Evolutionary conservation across 495 filamentous ascomycete species (phyloP), one percentile per base, ranked within the genome.

Genomic region (Talaromyces stipitatus): DNA sequence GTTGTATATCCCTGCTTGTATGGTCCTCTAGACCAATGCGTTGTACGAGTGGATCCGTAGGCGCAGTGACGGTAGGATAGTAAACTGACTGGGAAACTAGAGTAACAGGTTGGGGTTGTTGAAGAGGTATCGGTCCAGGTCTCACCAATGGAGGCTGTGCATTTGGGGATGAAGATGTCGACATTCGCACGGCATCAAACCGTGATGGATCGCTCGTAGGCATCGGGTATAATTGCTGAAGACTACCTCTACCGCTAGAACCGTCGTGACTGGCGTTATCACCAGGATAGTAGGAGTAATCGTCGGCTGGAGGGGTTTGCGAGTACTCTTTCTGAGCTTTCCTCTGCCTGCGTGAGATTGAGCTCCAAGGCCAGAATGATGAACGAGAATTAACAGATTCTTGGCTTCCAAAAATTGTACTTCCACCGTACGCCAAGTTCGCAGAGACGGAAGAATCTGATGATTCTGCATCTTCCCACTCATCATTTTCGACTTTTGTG

Each of bases 391-490:
- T 59, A 4, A 79, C 62, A 20, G 82, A 84, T 30, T 79, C 80
- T 47, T 61, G 62, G 57, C 78, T 79, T 55, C 69, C 60, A 57
- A 65, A 67, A 51, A 63, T 58, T 45, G 62, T 63, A 64, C 74
- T 72, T 56, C 67, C 64, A 64, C 84, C 73, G 64, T 78, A 87
- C 2, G 82, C 82, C 45, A 87, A 74, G 24, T 55, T 55, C 7
- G 65, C 78, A 23, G 82, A 84, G 64, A 75, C 78, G 4, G 75
- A 73, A 11, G 81, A 78, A 27, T 75, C 77, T 27, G 78, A 78
- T 1, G 81, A 81, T 23, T 74, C 72, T 8, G 80, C 76, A 63
- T 83, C 81, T 50, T 85, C 78, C 85, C 83, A 86, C n/a, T 70
- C 78, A n/a, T 82, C 82, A 27, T 82, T 79, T 12, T 75, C 71